Evolutionary conservation across 768 basidiomycete species (phyloP).

Genomic region (Mycena capillaripes): DNA sequence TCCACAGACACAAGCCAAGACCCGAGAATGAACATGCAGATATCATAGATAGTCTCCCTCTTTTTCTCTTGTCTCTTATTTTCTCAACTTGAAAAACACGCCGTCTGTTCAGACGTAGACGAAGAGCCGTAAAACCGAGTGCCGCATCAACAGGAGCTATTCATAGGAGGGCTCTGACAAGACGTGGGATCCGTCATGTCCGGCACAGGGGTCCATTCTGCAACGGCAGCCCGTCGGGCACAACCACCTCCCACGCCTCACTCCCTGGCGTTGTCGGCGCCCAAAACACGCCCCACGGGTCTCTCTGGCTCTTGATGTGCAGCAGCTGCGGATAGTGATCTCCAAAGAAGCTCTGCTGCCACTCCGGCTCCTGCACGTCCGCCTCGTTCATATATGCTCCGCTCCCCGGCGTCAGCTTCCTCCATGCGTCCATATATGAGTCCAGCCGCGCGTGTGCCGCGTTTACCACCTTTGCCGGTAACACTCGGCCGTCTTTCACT

Average conservation of each 20-base stretch:
- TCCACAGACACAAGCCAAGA: too few relatives aligned
- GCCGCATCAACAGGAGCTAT: not conserved
- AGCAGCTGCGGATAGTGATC: constrained; percentile 35
- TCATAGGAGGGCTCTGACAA: not conserved
- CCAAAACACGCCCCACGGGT: constrained; percentile 28
- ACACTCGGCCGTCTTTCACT: constrained; percentile 15
- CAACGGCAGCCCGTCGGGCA: constrained; percentile 13
- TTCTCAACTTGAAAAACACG: not conserved
- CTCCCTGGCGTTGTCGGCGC: constrained; percentile 12
- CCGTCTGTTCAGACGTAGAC: not conserved
- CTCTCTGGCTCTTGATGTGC: constrained; percentile 28
- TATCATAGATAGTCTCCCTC: too few relatives aligned
- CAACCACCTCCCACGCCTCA: constrained; percentile 12
- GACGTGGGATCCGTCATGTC: constrained; percentile 12
- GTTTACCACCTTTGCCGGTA: constrained; percentile 10
- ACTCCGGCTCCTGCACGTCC: constrained; percentile 25
- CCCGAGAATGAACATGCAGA: too few relatives aligned
- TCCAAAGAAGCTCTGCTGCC: constrained; percentile 32
- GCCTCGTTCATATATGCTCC: constrained; percentile 21
- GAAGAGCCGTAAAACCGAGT: constrained; percentile 2
- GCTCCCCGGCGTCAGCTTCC: constrained; percentile 16
- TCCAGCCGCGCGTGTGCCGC: constrained; percentile 13
- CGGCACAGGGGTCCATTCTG: constrained; percentile 16
- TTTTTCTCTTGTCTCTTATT: too few relatives aligned
- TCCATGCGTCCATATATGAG: constrained; percentile 7